Base-by-base conservation (phyloP, 805 yeast species). In the Suhomyces faveliae region DNA sequence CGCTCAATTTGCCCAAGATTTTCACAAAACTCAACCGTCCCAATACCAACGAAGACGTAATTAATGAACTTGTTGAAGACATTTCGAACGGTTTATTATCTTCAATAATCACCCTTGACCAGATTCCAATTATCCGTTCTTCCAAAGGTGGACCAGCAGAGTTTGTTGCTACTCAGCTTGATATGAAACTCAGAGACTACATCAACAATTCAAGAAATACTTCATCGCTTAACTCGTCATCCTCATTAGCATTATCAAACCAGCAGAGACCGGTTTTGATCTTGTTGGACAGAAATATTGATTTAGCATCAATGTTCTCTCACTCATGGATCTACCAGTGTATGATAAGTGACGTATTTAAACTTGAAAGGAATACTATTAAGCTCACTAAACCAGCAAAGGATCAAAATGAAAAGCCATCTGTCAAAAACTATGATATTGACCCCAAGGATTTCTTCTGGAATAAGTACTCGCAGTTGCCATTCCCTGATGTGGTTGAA, bases 401-500 rank as follows among this genome's bases (percentile, higher is more conserved):
- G 15, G 57, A 54, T 13, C 40, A 54, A 2, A 37, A 21, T 11
- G 71, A 70, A 23, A 62, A 63, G 27, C 60, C 68, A 7, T 65
- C 64, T n/a, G 66, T 68, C 30, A 84, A 84, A 55, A 78, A 81
- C 51, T 87, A 85, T 64, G 99, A 94, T 63, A 78, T 94, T 40
- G 99, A 92, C 59, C 96, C 96, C 23, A 80, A 81, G 48, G 99
- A 94, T 71, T 88, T 87, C 63, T 94, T 94, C 69, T 94, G 99
- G 99, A 71, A 68, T 52, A 76, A 78, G 51, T 91, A 94, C 67
- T 77, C 96, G 10, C 85, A 85, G 43, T 71, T 89, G 48, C 98
- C 99, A 33, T 94, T 94, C 74, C 99, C 99, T 1, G 97, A 92
- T 63, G 98, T 95, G n/a, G 99, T 96, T 27, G 99, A 94, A 65